Percentiles rank a stretch among this genome's conserved stretches.
Evolutionary conservation across 352 stramenopile species (phyloP).

Genomic region (Pythium aristosporum): DNA sequence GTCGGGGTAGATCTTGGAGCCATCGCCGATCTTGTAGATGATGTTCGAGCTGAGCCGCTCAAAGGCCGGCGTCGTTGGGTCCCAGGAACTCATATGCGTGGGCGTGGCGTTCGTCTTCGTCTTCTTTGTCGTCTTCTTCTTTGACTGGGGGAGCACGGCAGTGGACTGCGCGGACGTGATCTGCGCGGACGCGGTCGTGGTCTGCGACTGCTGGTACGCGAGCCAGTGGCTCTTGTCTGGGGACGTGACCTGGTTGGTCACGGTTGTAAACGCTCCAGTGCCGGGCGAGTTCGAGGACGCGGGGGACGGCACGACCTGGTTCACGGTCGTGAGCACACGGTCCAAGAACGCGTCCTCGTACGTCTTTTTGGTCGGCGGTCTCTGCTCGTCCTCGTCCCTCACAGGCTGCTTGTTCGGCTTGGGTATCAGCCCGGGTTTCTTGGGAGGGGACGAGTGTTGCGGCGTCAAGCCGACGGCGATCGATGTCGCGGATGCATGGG

Average conservation of each 20-base stretch:
- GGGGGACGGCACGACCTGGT: slow-evolving; percentile 32
- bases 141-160: not conserved
- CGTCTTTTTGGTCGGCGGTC: slow-evolving; percentile 2
- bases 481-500: slow-evolving; percentile 23
- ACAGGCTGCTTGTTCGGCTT: not conserved
- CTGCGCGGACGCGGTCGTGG: slow-evolving; percentile 14
- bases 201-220: slow-evolving; percentile 40
- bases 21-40: slow-evolving; percentile 79
- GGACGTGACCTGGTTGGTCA: slow-evolving; percentile 32
- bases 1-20: slow-evolving; percentile 87
- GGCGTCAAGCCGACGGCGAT: not conserved
- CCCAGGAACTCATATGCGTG: slow-evolving; percentile 37
- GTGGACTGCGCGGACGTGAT: not conserved
- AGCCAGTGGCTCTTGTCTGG: slow-evolving; percentile 42
- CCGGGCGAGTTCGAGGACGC: not conserved
- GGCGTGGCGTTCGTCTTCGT: not conserved
- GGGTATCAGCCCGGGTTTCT: slow-evolving; percentile 16
- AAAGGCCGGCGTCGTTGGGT: slow-evolving; percentile 82
- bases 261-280: not conserved
- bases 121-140: not conserved
- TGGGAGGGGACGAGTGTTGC: slow-evolving; percentile 3
- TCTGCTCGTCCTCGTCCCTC: slow-evolving; percentile 21
- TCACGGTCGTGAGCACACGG: slow-evolving; percentile 71
- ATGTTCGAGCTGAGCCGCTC: slow-evolving; percentile 85
- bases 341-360: slow-evolving; percentile 91